Percentiles rank a stretch among this genome's conserved stretches.
Evolutionary conservation across 179 eudicot species (phyloP).

Genomic region (Dionaea muscipula): DNA sequence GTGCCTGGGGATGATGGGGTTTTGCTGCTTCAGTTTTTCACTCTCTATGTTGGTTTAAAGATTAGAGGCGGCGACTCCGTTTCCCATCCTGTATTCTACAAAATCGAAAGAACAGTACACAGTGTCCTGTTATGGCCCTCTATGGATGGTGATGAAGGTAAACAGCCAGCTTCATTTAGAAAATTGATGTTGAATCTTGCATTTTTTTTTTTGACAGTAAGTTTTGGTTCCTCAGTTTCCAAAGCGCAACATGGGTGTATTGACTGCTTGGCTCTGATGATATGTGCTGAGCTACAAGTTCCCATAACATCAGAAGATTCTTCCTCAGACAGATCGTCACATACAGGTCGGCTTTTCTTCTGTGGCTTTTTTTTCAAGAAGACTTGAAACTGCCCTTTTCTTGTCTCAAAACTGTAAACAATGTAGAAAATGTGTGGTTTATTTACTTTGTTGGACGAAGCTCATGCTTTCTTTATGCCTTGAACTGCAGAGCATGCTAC

Average conservation of each 20-base stretch:
- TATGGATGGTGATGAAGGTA: slow-evolving; percentile 56
- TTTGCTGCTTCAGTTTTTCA: background rate
- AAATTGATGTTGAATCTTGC: background rate
- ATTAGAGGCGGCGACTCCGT: slow-evolving; percentile 43
- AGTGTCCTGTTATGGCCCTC: slow-evolving; percentile 57
- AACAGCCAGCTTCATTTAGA: background rate
- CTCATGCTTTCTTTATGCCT: slow-evolving; percentile 10
- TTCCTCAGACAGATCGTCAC: slow-evolving; percentile 13
- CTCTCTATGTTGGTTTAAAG: slow-evolving; percentile 16
- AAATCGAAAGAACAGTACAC: slow-evolving; percentile 31
- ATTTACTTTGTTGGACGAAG: background rate
- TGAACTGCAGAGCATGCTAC: slow-evolving; percentile 24
- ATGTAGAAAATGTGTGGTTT: background rate
- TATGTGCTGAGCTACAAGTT: slow-evolving; percentile 55
- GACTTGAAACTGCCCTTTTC: background rate
- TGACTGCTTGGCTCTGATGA: slow-evolving; percentile 64
- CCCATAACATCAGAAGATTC: slow-evolving; percentile 18
- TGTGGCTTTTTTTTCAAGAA: background rate
- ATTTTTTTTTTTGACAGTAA: background rate
- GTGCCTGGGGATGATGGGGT: too few species aligned
- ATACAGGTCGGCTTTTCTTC: slow-evolving; percentile 5
- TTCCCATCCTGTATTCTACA: slow-evolving; percentile 27
- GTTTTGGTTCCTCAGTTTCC: slow-evolving; percentile 29
- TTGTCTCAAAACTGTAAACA: background rate
- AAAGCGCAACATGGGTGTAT: slow-evolving; percentile 86